A percentile compares a stretch with the other conserved stretches of the same genome.
Conservation (phyloP, 2,329 filamentous ascomycete species). For the Myriangium duriaei region DNA sequence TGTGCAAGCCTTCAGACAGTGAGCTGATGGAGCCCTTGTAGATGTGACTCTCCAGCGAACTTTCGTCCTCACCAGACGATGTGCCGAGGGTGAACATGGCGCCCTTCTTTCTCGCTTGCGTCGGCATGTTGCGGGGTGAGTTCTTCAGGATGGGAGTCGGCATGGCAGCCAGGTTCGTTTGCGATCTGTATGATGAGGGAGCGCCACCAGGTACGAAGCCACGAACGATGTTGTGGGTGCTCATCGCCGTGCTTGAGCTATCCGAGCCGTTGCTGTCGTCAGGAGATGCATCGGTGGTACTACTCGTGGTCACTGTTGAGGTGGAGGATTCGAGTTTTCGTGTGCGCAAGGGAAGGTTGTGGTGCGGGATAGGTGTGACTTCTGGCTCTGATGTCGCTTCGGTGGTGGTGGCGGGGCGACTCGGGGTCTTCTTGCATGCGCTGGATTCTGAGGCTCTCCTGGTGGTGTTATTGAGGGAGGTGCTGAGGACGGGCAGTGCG, state of each 20-base stretch:
- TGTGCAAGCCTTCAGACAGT: conserved; percentile 41
- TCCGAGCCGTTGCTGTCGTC: conserved; percentile 37
- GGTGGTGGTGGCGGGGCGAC: conserved; percentile 8
- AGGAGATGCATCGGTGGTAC: conserved; percentile 25
- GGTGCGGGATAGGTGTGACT: conserved; percentile 13
- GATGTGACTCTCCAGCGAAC: conserved; percentile 55
- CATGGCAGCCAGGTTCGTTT: conserved; percentile 41
- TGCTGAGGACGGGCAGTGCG: conserved; percentile 16
- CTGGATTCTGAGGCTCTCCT: conserved; percentile 2
- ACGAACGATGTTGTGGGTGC: conserved; percentile 61
- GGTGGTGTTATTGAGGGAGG: conserved; percentile 5
- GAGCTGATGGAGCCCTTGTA: conserved; percentile 41
- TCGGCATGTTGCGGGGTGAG: conserved; percentile 22
- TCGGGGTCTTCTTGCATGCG: neutral
- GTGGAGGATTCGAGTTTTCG: conserved; percentile 41
- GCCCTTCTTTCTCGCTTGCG: conserved; percentile 48
- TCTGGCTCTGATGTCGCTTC: conserved; percentile 1
- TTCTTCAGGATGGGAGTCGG: conserved; percentile 50
- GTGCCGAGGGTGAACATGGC: conserved; percentile 60
- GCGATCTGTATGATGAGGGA: conserved; percentile 54
- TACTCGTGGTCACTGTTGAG: conserved; percentile 39
- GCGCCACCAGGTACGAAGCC: conserved; percentile 72
- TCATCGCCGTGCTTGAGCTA: conserved; percentile 50
- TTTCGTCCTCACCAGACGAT: conserved; percentile 76
- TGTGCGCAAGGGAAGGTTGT: conserved; percentile 25